Evolutionary conservation across 228 moss, liverwort and hornwort genomes (phyloP).

Genomic region (Sphagnum fallax): DNA sequence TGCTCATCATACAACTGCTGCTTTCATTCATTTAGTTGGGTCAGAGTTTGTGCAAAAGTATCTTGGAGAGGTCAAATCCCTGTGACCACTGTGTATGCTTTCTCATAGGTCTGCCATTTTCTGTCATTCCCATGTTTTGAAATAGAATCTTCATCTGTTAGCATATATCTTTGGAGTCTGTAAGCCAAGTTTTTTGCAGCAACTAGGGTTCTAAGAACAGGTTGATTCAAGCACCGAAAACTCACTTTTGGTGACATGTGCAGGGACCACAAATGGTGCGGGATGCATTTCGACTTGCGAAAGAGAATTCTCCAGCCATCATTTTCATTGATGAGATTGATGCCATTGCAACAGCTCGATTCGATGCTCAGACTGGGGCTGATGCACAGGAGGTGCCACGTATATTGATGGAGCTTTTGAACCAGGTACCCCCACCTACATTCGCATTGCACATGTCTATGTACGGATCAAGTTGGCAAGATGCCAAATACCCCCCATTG

Average conservation of each 20-base stretch:
- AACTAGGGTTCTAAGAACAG: too few relatives aligned
- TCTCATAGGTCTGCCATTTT: too few relatives aligned
- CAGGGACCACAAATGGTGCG: conserved; percentile 96
- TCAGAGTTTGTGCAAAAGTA: conserved; percentile 97
- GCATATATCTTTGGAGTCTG: too few relatives aligned
- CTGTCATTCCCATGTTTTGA: too few relatives aligned
- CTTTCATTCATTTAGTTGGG: conserved; percentile 91
- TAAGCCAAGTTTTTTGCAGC: too few relatives aligned
- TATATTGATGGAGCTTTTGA: conserved; percentile 87
- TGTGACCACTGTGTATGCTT: not conserved
- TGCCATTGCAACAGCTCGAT: conserved; percentile 91
- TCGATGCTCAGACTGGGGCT: conserved; percentile 94
- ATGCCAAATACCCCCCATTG: not conserved
- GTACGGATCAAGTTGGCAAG: not conserved
- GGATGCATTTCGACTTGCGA: conserved; percentile 87
- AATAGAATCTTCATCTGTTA: too few relatives aligned
- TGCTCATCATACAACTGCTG: conserved; percentile 88
- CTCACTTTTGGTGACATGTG: too few relatives aligned
- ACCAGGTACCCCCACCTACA: conserved; percentile 42
- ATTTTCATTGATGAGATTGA: conserved; percentile 96
- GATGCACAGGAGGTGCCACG: conserved; percentile 94
- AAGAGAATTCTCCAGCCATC: conserved; percentile 94
- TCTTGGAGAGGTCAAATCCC: conserved; percentile 65
- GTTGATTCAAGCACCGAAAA: too few relatives aligned
- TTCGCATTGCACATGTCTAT: not conserved